A percentile compares a stretch with the other conserved stretches of the same genome.
Evolutionary conservation across 2,329 filamentous ascomycete species (phyloP).

Genomic region (Emmonsiellopsis sp.): DNA sequence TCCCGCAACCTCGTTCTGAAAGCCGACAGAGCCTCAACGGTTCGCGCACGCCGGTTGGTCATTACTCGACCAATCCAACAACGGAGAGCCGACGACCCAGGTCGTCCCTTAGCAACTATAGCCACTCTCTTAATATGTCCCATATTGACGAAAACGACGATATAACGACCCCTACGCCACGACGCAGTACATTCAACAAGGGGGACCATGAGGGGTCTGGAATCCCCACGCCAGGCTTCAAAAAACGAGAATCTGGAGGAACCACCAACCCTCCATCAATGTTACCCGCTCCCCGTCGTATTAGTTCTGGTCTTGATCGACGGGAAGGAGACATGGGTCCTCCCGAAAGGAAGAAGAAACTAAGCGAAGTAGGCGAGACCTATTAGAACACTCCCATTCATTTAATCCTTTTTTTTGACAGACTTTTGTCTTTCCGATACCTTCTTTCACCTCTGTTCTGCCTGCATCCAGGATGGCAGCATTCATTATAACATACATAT

Average conservation of each 20-base stretch:
- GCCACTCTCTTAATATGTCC: constrained; percentile 50
- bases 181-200: constrained; percentile 33
- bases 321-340: constrained; percentile 38
- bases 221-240: constrained; percentile 41
- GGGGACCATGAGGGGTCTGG: constrained; percentile 31
- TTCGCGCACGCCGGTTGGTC: constrained; percentile 54
- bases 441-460: constrained; percentile 2
- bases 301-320: constrained; percentile 25
- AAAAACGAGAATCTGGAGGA: constrained; percentile 43
- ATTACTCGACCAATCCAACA: constrained; percentile 40
- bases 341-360: constrained; percentile 38
- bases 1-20: constrained; percentile 44
- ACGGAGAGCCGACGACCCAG: constrained; percentile 51
- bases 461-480: constrained; percentile 11
- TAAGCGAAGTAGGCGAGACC: constrained; percentile 49
- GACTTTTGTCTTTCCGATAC: constrained; percentile 5
- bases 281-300: constrained; percentile 31
- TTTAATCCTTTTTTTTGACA: constrained; percentile 7
- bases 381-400: constrained; percentile 30
- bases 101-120: constrained; percentile 59
- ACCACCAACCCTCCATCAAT: constrained; percentile 28
- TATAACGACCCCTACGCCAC: constrained; percentile 34
- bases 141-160: constrained; percentile 45
- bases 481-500: constrained; percentile 13
- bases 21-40: constrained; percentile 55